Evolutionary conservation across 176 grass and related monocot species (phyloP).

Genomic region (Raddia distichophylla): DNA sequence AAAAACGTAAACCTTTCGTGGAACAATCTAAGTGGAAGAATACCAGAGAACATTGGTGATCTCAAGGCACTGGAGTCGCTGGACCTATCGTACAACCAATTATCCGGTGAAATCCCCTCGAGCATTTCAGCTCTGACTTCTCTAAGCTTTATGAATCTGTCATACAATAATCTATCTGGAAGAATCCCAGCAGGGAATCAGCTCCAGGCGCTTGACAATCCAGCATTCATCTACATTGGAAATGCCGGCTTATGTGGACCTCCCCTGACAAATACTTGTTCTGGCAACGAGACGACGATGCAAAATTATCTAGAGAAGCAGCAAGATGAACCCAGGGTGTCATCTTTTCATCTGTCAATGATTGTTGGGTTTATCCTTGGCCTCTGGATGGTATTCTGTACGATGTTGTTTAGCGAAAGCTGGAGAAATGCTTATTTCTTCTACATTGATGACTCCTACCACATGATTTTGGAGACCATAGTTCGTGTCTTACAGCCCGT

Average conservation of each 20-base stretch:
- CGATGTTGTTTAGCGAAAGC: neutral
- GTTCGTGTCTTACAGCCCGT: neutral
- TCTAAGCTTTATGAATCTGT: neutral
- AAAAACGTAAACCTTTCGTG: constrained; percentile 31
- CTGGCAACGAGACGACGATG: neutral
- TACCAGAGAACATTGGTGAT: neutral
- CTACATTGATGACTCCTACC: neutral
- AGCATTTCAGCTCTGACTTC: neutral
- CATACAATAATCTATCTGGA: constrained; percentile 10
- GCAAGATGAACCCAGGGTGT: neutral
- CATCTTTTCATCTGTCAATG: neutral
- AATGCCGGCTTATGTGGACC: constrained; percentile 27
- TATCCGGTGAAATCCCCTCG: neutral
- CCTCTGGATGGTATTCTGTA: neutral
- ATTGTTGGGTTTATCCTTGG: neutral
- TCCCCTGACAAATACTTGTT: constrained; percentile 21
- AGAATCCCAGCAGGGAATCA: constrained; percentile 15
- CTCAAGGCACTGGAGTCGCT: neutral
- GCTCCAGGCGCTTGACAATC: constrained; percentile 15
- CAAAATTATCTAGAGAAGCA: neutral
- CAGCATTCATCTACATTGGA: constrained; percentile 4
- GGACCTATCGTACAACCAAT: constrained; percentile 15
- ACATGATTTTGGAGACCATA: neutral
- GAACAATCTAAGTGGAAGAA: constrained; percentile 19
- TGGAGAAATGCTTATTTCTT: neutral